Evolutionary conservation across 2,329 filamentous ascomycete species (phyloP).

Genomic region (Pochonia chlamydosporia): DNA sequence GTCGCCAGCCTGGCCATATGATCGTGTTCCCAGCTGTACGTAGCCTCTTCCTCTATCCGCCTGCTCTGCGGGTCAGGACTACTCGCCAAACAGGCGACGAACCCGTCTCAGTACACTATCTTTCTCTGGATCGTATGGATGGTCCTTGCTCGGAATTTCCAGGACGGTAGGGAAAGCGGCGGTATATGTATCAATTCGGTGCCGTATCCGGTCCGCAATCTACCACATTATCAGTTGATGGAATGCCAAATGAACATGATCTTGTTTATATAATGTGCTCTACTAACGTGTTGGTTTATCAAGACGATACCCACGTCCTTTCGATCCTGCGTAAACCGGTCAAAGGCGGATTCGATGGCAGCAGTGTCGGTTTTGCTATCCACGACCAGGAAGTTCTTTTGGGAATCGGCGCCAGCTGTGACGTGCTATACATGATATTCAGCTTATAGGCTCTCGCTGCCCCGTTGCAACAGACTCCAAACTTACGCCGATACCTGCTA

Average conservation of each 20-base stretch:
- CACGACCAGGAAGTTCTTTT: conserved; percentile 98
- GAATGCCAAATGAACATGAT: background rate
- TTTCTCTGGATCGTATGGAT: conserved; percentile 98
- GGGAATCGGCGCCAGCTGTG: conserved; percentile 76
- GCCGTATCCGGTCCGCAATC: conserved; percentile 91
- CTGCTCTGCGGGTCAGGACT: conserved; percentile 18
- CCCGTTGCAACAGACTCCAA: background rate
- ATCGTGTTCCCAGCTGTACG: no score
- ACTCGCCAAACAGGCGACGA: conserved; percentile 61
- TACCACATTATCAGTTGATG: conserved; percentile 29
- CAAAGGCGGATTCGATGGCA: conserved; percentile 84
- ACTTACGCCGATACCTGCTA: conserved; percentile 87
- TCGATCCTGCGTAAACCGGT: conserved; percentile 78
- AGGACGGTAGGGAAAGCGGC: conserved; percentile 94
- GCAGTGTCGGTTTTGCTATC: conserved; percentile 87
- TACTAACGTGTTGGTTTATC: conserved; percentile 91
- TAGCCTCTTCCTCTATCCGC: background rate
- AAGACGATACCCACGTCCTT: conserved; percentile 96
- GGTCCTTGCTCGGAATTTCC: conserved; percentile 97
- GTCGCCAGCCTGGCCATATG: background rate
- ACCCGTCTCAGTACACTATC: conserved; percentile 94
- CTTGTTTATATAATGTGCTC: background rate
- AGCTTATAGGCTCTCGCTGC: background rate
- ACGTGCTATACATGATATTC: conserved; percentile 61
- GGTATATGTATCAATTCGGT: conserved; percentile 84